A percentile compares a stretch with the other conserved stretches of the same genome.
phyloP scores from a whole-genome alignment of 2,329 filamentous ascomycete genomes.

The Tolypocladium nubicola region DNA sequence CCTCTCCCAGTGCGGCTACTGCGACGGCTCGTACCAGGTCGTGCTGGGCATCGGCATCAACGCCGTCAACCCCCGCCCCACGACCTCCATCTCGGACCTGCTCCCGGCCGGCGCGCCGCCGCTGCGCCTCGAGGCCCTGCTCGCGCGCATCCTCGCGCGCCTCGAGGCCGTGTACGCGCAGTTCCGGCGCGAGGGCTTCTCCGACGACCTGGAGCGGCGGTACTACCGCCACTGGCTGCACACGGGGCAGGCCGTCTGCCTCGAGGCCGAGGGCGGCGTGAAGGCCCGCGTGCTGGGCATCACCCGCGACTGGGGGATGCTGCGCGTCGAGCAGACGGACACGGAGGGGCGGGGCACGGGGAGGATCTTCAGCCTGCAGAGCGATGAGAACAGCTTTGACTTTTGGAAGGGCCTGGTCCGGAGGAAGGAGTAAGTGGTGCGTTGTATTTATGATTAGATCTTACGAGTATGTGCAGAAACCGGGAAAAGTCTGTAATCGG shows the following conservation, averaged over 20 bases:
- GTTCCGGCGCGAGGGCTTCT: slow-evolving; percentile 71
- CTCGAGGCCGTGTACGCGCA: slow-evolving; percentile 68
- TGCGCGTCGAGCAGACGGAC: slow-evolving; percentile 75
- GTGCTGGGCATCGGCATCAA: slow-evolving; percentile 85
- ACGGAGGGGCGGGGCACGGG: slow-evolving; percentile 65
- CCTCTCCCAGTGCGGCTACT: slow-evolving; percentile 79
- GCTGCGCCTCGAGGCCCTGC: slow-evolving; percentile 67
- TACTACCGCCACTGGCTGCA: slow-evolving; percentile 88
- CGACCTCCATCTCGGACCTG: slow-evolving; percentile 73
- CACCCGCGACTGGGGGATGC: slow-evolving; percentile 79
- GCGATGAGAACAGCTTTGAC: slow-evolving; percentile 97
- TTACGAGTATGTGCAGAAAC: neutral
- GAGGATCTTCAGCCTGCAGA: slow-evolving; percentile 74
- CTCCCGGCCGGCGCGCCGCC: slow-evolving; percentile 40
- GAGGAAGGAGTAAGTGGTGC: slow-evolving; percentile 50
- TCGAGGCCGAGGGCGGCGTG: slow-evolving; percentile 71
- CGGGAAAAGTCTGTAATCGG: neutral
- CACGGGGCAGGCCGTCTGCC: slow-evolving; percentile 56
- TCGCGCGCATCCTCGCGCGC: slow-evolving; percentile 67
- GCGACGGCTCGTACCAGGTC: slow-evolving; percentile 66
- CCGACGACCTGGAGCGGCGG: slow-evolving; percentile 55
- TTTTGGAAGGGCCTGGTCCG: slow-evolving; percentile 84
- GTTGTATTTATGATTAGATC: neutral
- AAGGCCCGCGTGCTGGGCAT: slow-evolving; percentile 76
- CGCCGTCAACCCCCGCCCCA: slow-evolving; percentile 71